Evolutionary conservation across 2,329 filamentous ascomycete genomes (phyloP), one percentile per base, ranked within the genome.

Genomic region (Alternaria atra): DNA sequence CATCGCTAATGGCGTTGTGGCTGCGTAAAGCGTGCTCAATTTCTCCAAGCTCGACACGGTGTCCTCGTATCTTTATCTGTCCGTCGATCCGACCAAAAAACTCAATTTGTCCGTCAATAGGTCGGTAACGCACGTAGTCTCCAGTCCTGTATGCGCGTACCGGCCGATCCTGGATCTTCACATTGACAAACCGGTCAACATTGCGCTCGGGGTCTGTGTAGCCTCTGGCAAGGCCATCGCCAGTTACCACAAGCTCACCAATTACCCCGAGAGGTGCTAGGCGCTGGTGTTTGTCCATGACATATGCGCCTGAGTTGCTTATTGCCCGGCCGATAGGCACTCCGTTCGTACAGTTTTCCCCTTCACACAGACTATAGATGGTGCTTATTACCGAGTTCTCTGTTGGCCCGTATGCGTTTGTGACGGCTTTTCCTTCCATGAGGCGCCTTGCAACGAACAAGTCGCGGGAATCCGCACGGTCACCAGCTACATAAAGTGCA

Each of bases 311-410:
- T 29, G 54, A 56, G 29, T 40, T 50, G 6, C 44, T 42, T 6
- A 56, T 15, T 15, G 74, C 43, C 25, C 80, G 82, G 2, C 80
- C 76, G 4, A 89, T 78, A n/a, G 66, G 60, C 63, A 70, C 60
- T 46, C 67, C 52, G 61, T 70, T 57, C 17, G 30, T 20, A 46
- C 46, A 53, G 8, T 51, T 37, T 6, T 55, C 52, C 9, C 37
- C 42, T 1, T 29, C 35, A 0, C 20, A 1, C 2, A 55, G 17
- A 17, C 15, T 12, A 65, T 87, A 89, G 0, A 87, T 86, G 3
- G 81, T 80, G 34, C 40, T 46, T 10, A 37, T 58, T 30, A 15
- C 60, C 10, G 63, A 40, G 29, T 53, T 61, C 34, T 71, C 68
- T 4, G 65, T 55, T 3, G 69, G 68, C 3, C 69, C 69, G 25